A percentile compares a stretch with the other conserved stretches of the same genome.
These are phyloP conservation scores for Metarhizium anisopliae DNA, from an alignment of 2,329 filamentous ascomycete species.

Conservation along the genomic window DNA sequence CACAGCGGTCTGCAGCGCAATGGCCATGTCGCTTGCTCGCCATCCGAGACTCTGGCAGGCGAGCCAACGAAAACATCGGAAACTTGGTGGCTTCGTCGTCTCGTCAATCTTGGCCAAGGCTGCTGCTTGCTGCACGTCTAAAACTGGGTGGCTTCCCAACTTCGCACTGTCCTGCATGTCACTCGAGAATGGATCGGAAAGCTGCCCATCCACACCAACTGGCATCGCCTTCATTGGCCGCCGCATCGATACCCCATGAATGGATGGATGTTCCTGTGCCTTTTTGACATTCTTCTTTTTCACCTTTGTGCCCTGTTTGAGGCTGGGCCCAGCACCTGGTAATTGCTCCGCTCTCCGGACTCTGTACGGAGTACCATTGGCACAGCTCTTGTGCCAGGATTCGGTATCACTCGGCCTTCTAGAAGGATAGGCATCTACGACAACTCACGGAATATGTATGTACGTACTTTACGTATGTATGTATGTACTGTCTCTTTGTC, in stretches of 20 bases:
- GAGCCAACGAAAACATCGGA: too few relatives aligned
- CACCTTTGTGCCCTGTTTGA: too few relatives aligned
- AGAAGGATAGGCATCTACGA: slow-evolving; percentile 7
- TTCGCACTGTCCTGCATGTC: slow-evolving; percentile 21
- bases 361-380: neutral
- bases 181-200: slow-evolving; percentile 26
- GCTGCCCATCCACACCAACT: slow-evolving; percentile 6
- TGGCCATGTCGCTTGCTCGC: too few relatives aligned
- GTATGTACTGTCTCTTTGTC: neutral
- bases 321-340: too few relatives aligned
- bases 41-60: too few relatives aligned
- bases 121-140: neutral
- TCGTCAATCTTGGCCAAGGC: too few relatives aligned
- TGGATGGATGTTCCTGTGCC: too few relatives aligned
- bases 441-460: too few relatives aligned
- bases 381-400: neutral
- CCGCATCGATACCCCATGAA: neutral
- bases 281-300: too few relatives aligned
- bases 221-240: neutral
- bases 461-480: too few relatives aligned
- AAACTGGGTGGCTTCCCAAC: neutral
- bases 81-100: too few relatives aligned
- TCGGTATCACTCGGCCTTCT: slow-evolving; percentile 9
- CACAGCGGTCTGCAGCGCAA: neutral
- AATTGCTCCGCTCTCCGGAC: neutral